These are phyloP conservation scores for Pseudocercospora eumusae DNA, from an alignment of 2,329 filamentous ascomycete genomes.

Conservation along the genomic window DNA sequence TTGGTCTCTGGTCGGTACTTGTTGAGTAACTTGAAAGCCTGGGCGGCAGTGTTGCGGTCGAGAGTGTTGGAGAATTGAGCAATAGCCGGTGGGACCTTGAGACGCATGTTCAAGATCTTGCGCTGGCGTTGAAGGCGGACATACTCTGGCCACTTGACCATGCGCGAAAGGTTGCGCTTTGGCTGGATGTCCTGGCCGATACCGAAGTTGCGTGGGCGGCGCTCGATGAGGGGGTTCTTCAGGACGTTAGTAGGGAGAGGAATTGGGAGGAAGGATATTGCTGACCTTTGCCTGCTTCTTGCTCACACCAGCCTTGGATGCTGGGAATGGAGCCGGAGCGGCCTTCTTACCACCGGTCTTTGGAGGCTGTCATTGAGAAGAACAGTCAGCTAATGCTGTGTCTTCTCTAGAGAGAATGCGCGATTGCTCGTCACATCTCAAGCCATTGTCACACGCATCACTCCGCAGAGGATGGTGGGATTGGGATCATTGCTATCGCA, in stretches of 20 bases:
- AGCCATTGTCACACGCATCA: conserved; percentile 47
- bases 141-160: conserved; percentile 99
- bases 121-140: conserved; percentile 93
- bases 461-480: conserved; percentile 33
- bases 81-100: conserved; percentile 97
- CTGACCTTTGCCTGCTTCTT: conserved; percentile 98
- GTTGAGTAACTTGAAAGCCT: conserved; percentile 99
- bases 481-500: conserved; percentile 28
- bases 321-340: conserved; percentile 93
- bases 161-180: conserved; percentile 89
- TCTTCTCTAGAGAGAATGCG: conserved; percentile 79
- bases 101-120: conserved; percentile 96
- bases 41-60: conserved; percentile 93
- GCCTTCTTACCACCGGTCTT: conserved; percentile 92
- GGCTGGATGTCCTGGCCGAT: conserved; percentile 99
- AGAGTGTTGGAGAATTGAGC: conserved; percentile 97
- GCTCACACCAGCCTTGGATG: conserved; percentile 77
- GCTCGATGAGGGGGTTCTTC: conserved; percentile 99
- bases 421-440: conserved; percentile 52
- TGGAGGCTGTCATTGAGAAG: conserved; percentile 99
- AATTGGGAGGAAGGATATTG: conserved; percentile 34
- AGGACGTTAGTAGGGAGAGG: conserved; percentile 18
- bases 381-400: conserved; percentile 94
- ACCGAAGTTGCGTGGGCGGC: conserved; percentile 94
- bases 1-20: conserved; percentile 99